Conservation (phyloP, 371 early-diverging fungal genomes). For the Saksenaea vasiformis region DNA sequence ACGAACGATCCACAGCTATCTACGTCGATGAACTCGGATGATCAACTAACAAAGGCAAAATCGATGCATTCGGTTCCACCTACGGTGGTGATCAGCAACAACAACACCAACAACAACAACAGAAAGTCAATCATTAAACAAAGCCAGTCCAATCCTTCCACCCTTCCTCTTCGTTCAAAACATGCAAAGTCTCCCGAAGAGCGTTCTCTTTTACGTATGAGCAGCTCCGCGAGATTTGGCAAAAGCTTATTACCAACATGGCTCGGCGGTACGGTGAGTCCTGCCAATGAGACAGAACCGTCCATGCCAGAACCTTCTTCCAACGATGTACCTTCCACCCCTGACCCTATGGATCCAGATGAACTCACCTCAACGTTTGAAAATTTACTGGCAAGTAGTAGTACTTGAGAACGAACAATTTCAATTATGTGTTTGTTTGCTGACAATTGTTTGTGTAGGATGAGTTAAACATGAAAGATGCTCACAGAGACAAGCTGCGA, state of each 20-base stretch:
- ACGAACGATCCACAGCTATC: background rate
- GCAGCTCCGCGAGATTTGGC: conserved; percentile 44
- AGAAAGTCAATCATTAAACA: background rate
- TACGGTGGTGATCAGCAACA: background rate
- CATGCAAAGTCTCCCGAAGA: conserved; percentile 3
- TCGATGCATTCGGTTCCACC: conserved; percentile 1
- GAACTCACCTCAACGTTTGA: conserved; percentile 12
- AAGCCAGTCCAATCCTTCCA: conserved; percentile 5
- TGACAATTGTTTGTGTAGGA: conserved; percentile 28
- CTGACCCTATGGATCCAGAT: background rate
- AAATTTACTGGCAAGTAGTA: conserved; percentile 12
- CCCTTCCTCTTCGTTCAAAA: conserved; percentile 1
- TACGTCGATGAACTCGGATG: conserved; percentile 1
- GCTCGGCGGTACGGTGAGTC: conserved; percentile 31
- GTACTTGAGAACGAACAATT: background rate
- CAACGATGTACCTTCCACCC: background rate
- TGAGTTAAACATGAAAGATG: conserved; percentile 63
- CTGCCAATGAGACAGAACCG: conserved; percentile 1
- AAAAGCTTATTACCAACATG: conserved; percentile 41
- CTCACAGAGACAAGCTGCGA: conserved; percentile 49
- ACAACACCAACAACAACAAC: too few relatives aligned
- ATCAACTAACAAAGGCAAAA: background rate
- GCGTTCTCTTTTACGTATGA: conserved; percentile 25
- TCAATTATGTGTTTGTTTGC: background rate
- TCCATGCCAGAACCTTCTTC: conserved; percentile 2